Evolutionary conservation across 768 basidiomycete species (phyloP).

Genomic region (Glaciozyma antarctica): DNA sequence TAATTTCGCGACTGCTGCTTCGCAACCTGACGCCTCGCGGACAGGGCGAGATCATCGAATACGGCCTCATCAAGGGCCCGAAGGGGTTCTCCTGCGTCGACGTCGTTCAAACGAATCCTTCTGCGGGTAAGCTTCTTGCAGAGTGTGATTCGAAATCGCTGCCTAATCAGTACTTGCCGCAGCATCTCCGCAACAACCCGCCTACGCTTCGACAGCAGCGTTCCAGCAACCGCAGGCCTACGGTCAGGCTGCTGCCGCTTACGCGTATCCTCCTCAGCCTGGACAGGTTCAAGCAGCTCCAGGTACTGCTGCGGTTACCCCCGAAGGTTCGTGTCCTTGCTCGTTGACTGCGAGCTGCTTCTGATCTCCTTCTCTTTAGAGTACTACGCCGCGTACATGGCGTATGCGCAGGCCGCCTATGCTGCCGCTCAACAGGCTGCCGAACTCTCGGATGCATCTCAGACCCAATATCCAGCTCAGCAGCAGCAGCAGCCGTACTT

Average conservation of each 20-base stretch:
- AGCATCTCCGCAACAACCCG: neutral
- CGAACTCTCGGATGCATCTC: no score
- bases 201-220: neutral
- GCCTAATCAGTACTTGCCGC: neutral
- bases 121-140: neutral
- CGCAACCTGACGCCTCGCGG: neutral
- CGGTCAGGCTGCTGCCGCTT: neutral
- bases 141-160: neutral
- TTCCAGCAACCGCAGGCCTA: neutral
- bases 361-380: neutral
- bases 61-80: neutral
- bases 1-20: neutral
- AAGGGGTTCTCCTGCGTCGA: neutral
- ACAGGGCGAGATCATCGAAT: neutral
- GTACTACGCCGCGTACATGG: neutral
- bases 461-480: neutral
- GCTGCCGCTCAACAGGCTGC: neutral
- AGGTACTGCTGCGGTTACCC: neutral
- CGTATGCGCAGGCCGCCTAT: neutral
- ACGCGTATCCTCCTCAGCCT: neutral
- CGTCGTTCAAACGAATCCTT: neutral
- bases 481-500: neutral
- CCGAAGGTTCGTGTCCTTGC: neutral
- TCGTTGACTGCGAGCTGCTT: neutral
- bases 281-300: neutral